Base-by-base conservation (phyloP, 2,329 filamentous ascomycete species). In the Fusarium bulbicola region DNA sequence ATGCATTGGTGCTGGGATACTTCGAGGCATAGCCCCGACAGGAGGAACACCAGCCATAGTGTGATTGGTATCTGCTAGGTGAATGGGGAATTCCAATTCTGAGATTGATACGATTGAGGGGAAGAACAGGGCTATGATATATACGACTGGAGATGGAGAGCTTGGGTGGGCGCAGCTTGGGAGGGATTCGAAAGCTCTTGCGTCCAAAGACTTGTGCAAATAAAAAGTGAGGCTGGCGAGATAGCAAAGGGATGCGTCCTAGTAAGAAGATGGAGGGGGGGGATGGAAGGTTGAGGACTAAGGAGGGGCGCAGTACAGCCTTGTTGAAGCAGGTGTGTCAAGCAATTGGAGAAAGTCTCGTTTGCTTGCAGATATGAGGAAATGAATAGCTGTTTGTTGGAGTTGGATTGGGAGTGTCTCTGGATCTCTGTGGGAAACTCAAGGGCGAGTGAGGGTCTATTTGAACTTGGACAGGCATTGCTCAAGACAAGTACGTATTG, bases 141-240 rank as follows among this genome's bases (percentile, higher is more conserved):
- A 74, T 74, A 45, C 40, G 59, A 47, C 56, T 65, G 50, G 52
- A 26, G 42, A 52, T 43, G 39, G 49, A 73, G 36, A 52, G 49
- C 24, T 34, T 28, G 37, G 32, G 34, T 26, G 40, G 30, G 50
- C 37, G 28, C 39, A 49, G 54, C 32, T 58, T 42, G 40, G 20
- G 15, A 26, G 24, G 39, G 26, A 47, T 12, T 28, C 26, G 26
- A 32, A 43, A 46, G 14, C n/a, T 32, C 40, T 18, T 37, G 26
- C 47, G 16, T 46, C 52, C 30, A 59, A 42, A 56, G 28, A 61
- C 43, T 42, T 59, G 40, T 34, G 63, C 26, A 53, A 37, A 37
- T 30, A 7, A 56, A 74, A 67, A 74, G 72, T 74, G 68, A 74
- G 72, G 72, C 72, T 68, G 72, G 40, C 68, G 72, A 74, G 58